Percentiles rank a stretch among this genome's conserved stretches.
phyloP scores from a whole-genome alignment of 1,284 basidiomycete species.

The Naganishia liquefaciens region DNA sequence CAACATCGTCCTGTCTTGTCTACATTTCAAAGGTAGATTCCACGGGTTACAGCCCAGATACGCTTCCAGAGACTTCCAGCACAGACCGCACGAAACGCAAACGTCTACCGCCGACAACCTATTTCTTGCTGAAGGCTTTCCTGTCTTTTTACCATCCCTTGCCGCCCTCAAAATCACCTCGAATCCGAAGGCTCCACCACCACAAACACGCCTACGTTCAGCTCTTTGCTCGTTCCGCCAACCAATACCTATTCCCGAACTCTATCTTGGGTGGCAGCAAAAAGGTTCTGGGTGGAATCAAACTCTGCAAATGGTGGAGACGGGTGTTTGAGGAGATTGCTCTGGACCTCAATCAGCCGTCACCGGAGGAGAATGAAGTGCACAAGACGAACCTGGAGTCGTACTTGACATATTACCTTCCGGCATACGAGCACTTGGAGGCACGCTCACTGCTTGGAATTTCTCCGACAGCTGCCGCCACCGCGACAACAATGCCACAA shows the following conservation, averaged over 20 bases:
- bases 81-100: neutral
- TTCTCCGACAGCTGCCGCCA: constrained; percentile 11
- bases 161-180: neutral
- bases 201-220: constrained; percentile 67
- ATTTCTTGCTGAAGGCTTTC: constrained; percentile 61
- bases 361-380: constrained; percentile 6
- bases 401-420: constrained; percentile 62
- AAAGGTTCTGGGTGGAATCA: constrained; percentile 72
- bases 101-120: constrained; percentile 19
- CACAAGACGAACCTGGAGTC: constrained; percentile 45
- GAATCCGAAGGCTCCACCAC: neutral
- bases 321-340: constrained; percentile 65
- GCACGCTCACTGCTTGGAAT: constrained; percentile 63
- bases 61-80: constrained; percentile 61
- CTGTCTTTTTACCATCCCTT: constrained; percentile 60
- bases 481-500: constrained; percentile 47
- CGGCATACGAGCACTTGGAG: constrained; percentile 70
- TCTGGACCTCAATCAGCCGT: constrained; percentile 49
- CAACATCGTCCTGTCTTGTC: constrained; percentile 64
- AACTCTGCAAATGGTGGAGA: constrained; percentile 92
- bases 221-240: constrained; percentile 86
- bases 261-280: constrained; percentile 73
- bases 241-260: constrained; percentile 91
- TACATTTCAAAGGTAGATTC: constrained; percentile 95
- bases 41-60: constrained; percentile 66